Evolutionary conservation across 1,284 basidiomycete genomes (phyloP).

Genomic region (Pyrrhoderma noxium): DNA sequence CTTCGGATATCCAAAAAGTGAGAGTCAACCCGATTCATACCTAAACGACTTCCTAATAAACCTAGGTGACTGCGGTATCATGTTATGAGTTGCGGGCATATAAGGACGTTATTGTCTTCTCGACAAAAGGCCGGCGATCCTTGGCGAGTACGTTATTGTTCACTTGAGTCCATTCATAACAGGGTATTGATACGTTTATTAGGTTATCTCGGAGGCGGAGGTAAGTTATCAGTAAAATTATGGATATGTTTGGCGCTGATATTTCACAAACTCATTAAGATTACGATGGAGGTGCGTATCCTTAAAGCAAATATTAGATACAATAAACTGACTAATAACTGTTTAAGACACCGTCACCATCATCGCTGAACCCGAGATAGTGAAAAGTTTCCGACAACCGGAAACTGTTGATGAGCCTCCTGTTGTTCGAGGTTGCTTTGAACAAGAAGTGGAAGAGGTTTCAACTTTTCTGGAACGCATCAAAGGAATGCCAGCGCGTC

Average conservation of each 20-base stretch:
- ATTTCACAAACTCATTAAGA: slow-evolving; percentile 33
- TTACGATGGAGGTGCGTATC: slow-evolving; percentile 56
- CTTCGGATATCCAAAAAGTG: slow-evolving; percentile 58
- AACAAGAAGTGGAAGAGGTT: slow-evolving; percentile 35
- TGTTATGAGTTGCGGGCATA: slow-evolving; percentile 39
- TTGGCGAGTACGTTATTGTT: slow-evolving; percentile 36
- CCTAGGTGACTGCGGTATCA: slow-evolving; percentile 48
- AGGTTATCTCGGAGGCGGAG: slow-evolving; percentile 48
- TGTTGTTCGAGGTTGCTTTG: slow-evolving; percentile 42
- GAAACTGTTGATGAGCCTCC: slow-evolving; percentile 3
- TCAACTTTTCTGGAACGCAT: slow-evolving; percentile 11
- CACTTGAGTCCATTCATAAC: neutral
- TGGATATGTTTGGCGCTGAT: neutral
- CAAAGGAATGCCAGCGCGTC: neutral
- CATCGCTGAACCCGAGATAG: slow-evolving; percentile 34
- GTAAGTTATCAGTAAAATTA: slow-evolving; percentile 29
- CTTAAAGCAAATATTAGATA: neutral
- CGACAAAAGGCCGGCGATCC: slow-evolving; percentile 44
- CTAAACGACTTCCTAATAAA: too few relatives aligned
- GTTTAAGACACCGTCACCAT: slow-evolving; percentile 47
- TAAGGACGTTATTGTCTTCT: slow-evolving; percentile 50
- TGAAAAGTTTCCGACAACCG: slow-evolving; percentile 18
- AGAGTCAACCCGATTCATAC: neutral
- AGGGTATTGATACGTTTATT: neutral
- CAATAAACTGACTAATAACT: neutral